Conservation (phyloP, 2,329 filamentous ascomycete species). For the Sclerotiophoma versabilis region DNA sequence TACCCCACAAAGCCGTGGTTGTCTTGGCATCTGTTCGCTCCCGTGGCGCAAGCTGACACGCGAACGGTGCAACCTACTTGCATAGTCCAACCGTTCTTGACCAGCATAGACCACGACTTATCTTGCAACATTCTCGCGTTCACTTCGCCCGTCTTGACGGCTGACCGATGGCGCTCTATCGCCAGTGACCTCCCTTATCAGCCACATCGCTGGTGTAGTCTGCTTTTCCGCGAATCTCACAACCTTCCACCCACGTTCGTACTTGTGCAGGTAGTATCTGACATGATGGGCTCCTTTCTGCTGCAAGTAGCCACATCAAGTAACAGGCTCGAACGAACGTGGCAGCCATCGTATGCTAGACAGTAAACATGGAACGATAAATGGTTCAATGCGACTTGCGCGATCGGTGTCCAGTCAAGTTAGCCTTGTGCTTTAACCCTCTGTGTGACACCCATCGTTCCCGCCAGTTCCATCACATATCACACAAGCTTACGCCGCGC, state of each 20-base stretch:
- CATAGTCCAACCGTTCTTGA: not conserved
- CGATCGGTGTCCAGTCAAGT: not conserved
- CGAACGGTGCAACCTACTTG: constrained; percentile 1
- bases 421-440: not conserved
- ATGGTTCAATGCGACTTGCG: not conserved
- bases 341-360: not conserved
- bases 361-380: not conserved
- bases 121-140: not conserved
- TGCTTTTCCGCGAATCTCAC: not conserved
- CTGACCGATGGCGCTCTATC: not conserved
- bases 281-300: not conserved
- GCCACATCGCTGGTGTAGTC: not conserved
- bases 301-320: not conserved
- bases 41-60: not conserved
- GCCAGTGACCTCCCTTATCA: not conserved
- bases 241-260: not conserved
- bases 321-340: not conserved
- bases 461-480: not conserved
- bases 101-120: not conserved
- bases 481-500: not conserved
- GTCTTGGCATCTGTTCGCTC: not conserved
- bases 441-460: not conserved
- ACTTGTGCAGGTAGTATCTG: not conserved
- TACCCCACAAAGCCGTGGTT: not conserved
- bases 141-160: not conserved